Evolutionary conservation across 108 stramenopile genomes (phyloP).

Genomic region (Nitzschia palea): DNA sequence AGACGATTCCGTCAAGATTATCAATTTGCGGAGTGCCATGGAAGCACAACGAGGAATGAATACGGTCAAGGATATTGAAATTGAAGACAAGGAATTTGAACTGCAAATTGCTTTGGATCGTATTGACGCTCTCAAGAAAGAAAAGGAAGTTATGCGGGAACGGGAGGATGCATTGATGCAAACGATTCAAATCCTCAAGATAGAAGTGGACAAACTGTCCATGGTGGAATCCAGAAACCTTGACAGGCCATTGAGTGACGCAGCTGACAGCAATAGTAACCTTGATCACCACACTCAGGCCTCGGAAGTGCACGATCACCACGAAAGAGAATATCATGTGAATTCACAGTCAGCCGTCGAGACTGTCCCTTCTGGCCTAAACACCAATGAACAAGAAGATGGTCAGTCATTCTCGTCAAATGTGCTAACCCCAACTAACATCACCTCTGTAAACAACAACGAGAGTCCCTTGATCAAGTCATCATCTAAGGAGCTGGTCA

Average conservation of each 20-base stretch:
- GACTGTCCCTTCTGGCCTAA: background rate
- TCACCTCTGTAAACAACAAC: too few relatives aligned
- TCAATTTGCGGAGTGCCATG: slow-evolving; percentile 21
- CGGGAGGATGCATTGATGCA: slow-evolving; percentile 25
- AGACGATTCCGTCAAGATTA: slow-evolving; percentile 24
- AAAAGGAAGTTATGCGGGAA: slow-evolving; percentile 17
- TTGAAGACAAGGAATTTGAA: slow-evolving; percentile 26
- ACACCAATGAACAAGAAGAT: background rate
- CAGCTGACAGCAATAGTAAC: too few relatives aligned
- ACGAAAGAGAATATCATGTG: background rate
- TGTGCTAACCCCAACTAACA: too few relatives aligned
- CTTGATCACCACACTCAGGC: too few relatives aligned
- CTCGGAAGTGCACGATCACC: too few relatives aligned
- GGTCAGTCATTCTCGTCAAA: too few relatives aligned
- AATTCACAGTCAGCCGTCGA: background rate
- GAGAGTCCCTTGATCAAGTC: background rate
- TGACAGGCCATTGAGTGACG: too few relatives aligned
- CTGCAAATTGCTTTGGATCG: slow-evolving; percentile 12
- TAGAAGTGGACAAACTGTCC: slow-evolving; percentile 28
- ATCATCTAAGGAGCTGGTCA: background rate
- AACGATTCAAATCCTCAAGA: slow-evolving; percentile 34
- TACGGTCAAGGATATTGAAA: slow-evolving; percentile 25
- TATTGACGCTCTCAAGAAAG: slow-evolving; percentile 21
- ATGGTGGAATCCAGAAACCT: background rate
- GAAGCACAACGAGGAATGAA: slow-evolving; percentile 29